Percentiles rank a stretch among this genome's conserved stretches.
These are phyloP conservation scores for Acacia crassicarpa DNA, from an alignment of 306 rosid genomes.

Conservation along the genomic window DNA sequence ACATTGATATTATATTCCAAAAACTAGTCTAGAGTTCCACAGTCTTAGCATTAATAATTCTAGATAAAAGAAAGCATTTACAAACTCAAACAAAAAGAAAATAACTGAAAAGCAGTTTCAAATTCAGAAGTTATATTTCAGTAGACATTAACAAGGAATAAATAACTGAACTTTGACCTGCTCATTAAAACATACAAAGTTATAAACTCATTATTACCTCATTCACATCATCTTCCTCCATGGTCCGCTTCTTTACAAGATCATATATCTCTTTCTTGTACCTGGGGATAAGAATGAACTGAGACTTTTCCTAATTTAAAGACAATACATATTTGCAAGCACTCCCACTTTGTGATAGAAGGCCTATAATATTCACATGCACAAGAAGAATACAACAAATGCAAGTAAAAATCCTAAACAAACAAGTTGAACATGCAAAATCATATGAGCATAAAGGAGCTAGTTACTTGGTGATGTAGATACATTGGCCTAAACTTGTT, in stretches of 20 bases:
- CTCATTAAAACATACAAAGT: slow-evolving; percentile 23
- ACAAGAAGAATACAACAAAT: slow-evolving; percentile 14
- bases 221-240: slow-evolving; percentile 63
- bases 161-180: slow-evolving; percentile 7
- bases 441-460: background rate
- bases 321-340: slow-evolving; percentile 9
- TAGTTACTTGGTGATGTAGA: background rate
- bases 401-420: slow-evolving; percentile 9
- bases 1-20: background rate
- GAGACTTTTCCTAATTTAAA: slow-evolving; percentile 13
- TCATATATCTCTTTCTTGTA: slow-evolving; percentile 82
- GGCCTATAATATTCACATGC: slow-evolving; percentile 1
- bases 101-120: background rate
- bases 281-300: slow-evolving; percentile 42
- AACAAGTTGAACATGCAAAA: slow-evolving; percentile 8
- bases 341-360: slow-evolving; percentile 8
- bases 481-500: background rate
- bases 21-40: background rate
- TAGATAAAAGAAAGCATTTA: slow-evolving; percentile 10
- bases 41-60: background rate
- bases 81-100: background rate
- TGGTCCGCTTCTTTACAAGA: slow-evolving; percentile 72
- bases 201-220: slow-evolving; percentile 54
- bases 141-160: slow-evolving; percentile 19
- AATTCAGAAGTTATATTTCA: slow-evolving; percentile 16